phyloP scores from a whole-genome alignment of 768 basidiomycete species.

The Nidularia sp. region DNA sequence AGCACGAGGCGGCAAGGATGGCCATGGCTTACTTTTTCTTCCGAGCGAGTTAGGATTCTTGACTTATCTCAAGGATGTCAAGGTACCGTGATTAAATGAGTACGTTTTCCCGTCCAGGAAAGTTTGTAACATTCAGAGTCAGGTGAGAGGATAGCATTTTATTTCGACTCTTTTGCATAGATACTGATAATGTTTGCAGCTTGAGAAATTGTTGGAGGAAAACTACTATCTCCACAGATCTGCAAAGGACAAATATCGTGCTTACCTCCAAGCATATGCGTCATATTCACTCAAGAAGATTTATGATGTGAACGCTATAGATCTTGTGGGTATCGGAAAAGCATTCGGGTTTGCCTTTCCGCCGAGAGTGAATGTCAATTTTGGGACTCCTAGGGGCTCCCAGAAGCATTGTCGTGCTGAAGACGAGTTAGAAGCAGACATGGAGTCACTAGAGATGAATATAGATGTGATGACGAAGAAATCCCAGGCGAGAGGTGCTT shows the following conservation, averaged over 20 bases:
- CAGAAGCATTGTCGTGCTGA: no score
- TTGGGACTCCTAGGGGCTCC: background rate
- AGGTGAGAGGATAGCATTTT: constrained; percentile 47
- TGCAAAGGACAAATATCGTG: background rate
- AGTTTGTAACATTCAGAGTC: constrained; percentile 92
- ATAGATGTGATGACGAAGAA: no score
- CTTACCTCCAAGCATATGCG: background rate
- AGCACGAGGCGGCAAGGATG: constrained; percentile 92
- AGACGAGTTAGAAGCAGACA: no score
- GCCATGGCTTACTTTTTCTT: constrained; percentile 92
- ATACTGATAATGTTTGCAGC: background rate
- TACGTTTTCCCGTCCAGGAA: constrained; percentile 89
- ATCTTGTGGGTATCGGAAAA: background rate
- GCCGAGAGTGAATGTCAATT: background rate
- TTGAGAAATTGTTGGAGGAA: background rate
- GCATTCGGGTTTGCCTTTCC: background rate
- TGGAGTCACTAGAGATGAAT: no score
- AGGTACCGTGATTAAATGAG: constrained; percentile 96
- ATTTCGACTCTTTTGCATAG: no score
- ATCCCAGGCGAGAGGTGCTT: no score
- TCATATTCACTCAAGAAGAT: background rate
- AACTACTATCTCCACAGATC: background rate
- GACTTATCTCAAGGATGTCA: constrained; percentile 93
- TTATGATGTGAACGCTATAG: background rate
- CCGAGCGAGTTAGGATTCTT: constrained; percentile 94